phyloP scores from a whole-genome alignment of 2,329 filamentous ascomycete species.

The Beauveria caledonica region DNA sequence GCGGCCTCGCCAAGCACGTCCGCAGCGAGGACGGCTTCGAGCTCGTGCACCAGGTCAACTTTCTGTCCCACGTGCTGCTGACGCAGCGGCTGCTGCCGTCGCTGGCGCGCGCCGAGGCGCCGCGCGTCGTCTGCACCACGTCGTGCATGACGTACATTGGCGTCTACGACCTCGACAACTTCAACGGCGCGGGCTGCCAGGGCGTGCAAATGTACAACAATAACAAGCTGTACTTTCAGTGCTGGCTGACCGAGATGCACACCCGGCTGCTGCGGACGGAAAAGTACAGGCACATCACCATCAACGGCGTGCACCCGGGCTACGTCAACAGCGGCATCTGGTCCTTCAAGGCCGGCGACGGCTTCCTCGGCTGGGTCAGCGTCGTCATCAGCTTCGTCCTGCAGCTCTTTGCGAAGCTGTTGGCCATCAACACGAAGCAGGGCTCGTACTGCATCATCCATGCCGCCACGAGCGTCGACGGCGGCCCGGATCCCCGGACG shows the following conservation, averaged over 20 bases:
- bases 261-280: conserved; percentile 15
- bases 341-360: conserved; percentile 13
- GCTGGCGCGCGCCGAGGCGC: conserved; percentile 16
- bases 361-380: conserved; percentile 5
- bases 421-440: conserved; percentile 9
- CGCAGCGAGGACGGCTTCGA: conserved; percentile 24
- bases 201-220: conserved; percentile 19
- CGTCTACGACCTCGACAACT: conserved; percentile 19
- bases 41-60: conserved; percentile 24
- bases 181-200: conserved; percentile 16
- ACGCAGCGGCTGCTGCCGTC: conserved; percentile 21
- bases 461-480: conserved; percentile 9
- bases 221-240: conserved; percentile 27
- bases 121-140: conserved; percentile 24
- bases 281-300: conserved; percentile 20
- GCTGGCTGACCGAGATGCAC: conserved; percentile 24
- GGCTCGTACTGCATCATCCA: conserved; percentile 12
- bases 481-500: conserved; percentile 1
- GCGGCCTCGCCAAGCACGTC: conserved; percentile 6
- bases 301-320: conserved; percentile 25
- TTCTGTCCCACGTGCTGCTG: conserved; percentile 23
- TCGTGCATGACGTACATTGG: conserved; percentile 23
- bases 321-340: conserved; percentile 24
- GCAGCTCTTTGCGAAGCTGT: conserved; percentile 1
- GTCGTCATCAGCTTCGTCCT: neutral